A percentile compares a stretch with the other conserved stretches of the same genome.
Conservation (phyloP, 345 rosid species). For the Bruguiera gymnorhiza region DNA sequence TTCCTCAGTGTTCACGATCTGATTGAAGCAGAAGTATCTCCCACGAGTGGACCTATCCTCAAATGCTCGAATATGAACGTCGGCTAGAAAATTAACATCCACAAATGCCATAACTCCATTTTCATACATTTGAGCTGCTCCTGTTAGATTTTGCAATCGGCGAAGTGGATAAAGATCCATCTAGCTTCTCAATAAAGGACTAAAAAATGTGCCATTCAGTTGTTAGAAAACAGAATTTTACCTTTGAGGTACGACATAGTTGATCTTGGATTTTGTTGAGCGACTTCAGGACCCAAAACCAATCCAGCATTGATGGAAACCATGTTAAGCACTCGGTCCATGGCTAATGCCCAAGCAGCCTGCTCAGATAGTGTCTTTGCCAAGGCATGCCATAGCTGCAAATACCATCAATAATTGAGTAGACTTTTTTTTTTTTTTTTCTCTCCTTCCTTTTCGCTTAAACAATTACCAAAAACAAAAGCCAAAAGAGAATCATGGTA, state of each 20-base stretch:
- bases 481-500: not conserved
- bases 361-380: conserved; percentile 76
- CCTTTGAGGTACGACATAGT: conserved; percentile 85
- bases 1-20: conserved; percentile 56
- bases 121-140: conserved; percentile 80
- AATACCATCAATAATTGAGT: not conserved
- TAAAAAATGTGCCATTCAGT: too few species aligned
- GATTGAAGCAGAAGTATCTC: conserved; percentile 76
- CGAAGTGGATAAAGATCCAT: too few species aligned
- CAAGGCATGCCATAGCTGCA: conserved; percentile 75
- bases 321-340: conserved; percentile 79
- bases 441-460: too few species aligned
- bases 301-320: conserved; percentile 78
- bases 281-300: conserved; percentile 61
- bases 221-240: conserved; percentile 4
- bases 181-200: too few species aligned
- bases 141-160: conserved; percentile 25
- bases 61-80: conserved; percentile 66
- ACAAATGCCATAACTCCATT: conserved; percentile 71
- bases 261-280: conserved; percentile 59
- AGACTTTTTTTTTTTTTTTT: too few species aligned
- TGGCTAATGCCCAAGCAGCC: conserved; percentile 93
- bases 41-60: conserved; percentile 66
- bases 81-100: conserved; percentile 54
- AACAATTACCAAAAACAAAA: not conserved